Percentiles rank a stretch among this genome's conserved stretches.
These are phyloP conservation scores for Arthrinium phaeospermum DNA, from an alignment of 2,329 filamentous ascomycete genomes.

Conservation along the genomic window DNA sequence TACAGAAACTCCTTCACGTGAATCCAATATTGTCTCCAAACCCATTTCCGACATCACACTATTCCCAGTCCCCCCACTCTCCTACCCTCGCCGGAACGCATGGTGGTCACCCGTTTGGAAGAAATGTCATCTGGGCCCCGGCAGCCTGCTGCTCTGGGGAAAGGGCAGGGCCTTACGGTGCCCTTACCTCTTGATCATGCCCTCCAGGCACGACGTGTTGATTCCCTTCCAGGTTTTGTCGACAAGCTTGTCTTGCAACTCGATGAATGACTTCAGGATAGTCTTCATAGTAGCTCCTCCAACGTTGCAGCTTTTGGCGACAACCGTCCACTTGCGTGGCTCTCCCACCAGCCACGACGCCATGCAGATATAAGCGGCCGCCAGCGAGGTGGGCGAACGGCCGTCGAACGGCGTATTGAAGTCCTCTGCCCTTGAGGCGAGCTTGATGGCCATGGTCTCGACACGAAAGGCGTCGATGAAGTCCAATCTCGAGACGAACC, in stretches of 20 bases:
- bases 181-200: neutral
- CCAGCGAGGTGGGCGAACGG: neutral
- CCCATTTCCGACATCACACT: neutral
- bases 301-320: neutral
- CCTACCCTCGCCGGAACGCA: neutral
- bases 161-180: neutral
- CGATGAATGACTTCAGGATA: neutral
- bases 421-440: neutral
- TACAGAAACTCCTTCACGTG: neutral
- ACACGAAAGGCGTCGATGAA: neutral
- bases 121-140: neutral
- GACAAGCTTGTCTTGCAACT: neutral
- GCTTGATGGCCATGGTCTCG: neutral
- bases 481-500: neutral
- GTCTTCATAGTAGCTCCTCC: neutral
- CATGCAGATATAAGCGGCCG: neutral
- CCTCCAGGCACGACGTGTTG: neutral
- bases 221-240: neutral
- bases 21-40: neutral
- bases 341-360: neutral
- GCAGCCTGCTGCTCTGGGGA: neutral
- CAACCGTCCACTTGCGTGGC: neutral
- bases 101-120: neutral
- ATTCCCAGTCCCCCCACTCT: neutral
- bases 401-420: neutral